Conservation (phyloP, 225 moss, liverwort and hornwort genomes). For the Antitrichia curtipendula region DNA sequence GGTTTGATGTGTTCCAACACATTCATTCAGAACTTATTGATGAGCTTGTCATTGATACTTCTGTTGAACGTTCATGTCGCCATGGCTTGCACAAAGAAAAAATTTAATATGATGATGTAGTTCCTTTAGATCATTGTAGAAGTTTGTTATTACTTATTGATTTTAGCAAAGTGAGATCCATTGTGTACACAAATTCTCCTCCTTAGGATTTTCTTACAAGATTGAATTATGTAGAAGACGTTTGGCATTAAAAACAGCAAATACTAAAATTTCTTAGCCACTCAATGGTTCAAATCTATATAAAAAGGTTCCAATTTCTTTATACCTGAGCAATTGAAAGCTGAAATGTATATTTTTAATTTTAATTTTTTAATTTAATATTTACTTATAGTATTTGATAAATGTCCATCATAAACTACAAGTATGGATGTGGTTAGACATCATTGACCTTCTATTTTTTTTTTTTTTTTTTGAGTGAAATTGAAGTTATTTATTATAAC, state of each 20-base stretch:
- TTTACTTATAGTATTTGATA: background rate
- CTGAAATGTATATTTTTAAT: background rate
- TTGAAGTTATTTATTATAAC: background rate
- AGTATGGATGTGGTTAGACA: background rate
- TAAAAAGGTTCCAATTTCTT: background rate
- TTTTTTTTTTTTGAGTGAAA: background rate
- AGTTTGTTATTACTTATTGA: background rate
- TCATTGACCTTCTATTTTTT: background rate
- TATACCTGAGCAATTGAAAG: rapidly evolving
- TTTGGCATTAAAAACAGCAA: background rate
- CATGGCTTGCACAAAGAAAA: too few relatives aligned
- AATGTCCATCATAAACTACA: background rate
- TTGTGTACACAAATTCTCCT: background rate
- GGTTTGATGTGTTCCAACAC: background rate
- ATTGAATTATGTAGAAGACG: too few relatives aligned
- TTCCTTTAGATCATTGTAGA: background rate
- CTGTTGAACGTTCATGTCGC: background rate
- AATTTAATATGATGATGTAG: background rate
- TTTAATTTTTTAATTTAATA: background rate
- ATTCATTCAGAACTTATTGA: background rate
- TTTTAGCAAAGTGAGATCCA: background rate
- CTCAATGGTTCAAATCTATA: background rate
- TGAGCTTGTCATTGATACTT: background rate
- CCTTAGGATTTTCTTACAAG: background rate
- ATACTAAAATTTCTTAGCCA: background rate